Percentiles rank a stretch among this genome's conserved stretches.
Conservation (phyloP, 176 grass and related monocot species). For the Zea luxurians region DNA sequence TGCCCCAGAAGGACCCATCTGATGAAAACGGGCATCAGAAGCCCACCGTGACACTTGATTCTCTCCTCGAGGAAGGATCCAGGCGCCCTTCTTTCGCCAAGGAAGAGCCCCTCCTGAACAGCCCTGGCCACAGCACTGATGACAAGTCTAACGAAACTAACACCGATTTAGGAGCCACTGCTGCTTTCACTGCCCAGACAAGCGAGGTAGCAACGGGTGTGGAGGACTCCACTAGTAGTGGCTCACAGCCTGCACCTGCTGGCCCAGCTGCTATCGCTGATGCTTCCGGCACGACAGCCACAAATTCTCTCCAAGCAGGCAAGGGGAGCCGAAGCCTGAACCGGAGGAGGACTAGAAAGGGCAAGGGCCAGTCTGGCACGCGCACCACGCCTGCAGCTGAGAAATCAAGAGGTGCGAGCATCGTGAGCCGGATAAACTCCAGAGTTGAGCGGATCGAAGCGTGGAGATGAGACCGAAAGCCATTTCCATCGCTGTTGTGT, state of each 20-base stretch:
- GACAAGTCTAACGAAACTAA: constrained; percentile 31
- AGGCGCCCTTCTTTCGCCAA: constrained; percentile 39
- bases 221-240: constrained; percentile 39
- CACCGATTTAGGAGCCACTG: constrained; percentile 7
- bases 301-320: constrained; percentile 42
- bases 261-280: constrained; percentile 18
- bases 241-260: constrained; percentile 26
- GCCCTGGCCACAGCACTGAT: constrained; percentile 31
- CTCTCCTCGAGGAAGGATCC: constrained; percentile 35
- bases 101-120: constrained; percentile 47
- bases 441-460: constrained; percentile 73
- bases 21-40: constrained; percentile 67
- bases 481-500: constrained; percentile 2
- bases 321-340: constrained; percentile 42
- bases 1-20: constrained; percentile 44
- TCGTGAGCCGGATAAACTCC: constrained; percentile 73
- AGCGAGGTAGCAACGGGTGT: constrained; percentile 7
- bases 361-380: constrained; percentile 45
- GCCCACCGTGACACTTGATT: constrained; percentile 42
- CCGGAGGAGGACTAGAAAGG: constrained; percentile 57
- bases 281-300: constrained; percentile 29
- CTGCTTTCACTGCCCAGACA: constrained; percentile 11
- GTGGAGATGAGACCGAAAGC: constrained; percentile 61
- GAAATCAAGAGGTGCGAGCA: constrained; percentile 62
- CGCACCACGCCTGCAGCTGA: constrained; percentile 34